phyloP scores from a whole-genome alignment of 192 early-diverging fungal genomes.

The Backusella macrospora region DNA sequence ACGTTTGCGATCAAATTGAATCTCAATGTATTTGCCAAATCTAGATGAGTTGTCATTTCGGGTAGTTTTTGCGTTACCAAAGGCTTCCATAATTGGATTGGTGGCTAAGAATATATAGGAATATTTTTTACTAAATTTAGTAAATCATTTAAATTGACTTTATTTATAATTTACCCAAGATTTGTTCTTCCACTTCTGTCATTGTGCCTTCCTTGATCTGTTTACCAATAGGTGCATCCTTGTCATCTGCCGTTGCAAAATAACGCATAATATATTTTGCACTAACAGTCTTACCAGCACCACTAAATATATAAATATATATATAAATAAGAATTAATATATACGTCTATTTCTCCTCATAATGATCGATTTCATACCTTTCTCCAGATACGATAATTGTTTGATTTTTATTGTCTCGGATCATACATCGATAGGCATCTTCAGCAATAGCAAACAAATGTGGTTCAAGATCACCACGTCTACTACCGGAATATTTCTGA shows the following conservation, averaged over 20 bases:
- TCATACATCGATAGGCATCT: slow-evolving; percentile 96
- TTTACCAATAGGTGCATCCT: slow-evolving; percentile 49
- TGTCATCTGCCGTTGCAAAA: slow-evolving; percentile 82
- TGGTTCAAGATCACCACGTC: slow-evolving; percentile 93
- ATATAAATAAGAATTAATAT: too few relatives aligned
- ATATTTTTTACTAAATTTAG: not conserved
- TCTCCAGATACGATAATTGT: slow-evolving; percentile 98
- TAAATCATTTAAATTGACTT: not conserved
- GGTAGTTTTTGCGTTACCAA: slow-evolving; percentile 99
- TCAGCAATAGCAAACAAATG: slow-evolving; percentile 99
- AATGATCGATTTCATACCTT: slow-evolving; percentile 46
- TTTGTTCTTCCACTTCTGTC: slow-evolving; percentile 81
- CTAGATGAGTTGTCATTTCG: slow-evolving; percentile 98
- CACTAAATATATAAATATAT: slow-evolving; percentile 49
- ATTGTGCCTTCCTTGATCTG: slow-evolving; percentile 50
- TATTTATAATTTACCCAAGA: slow-evolving; percentile 52
- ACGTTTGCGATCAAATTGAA: slow-evolving; percentile 82
- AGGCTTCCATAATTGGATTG: slow-evolving; percentile 99
- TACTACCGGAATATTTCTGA: slow-evolving; percentile 90
- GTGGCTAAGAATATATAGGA: slow-evolving; percentile 60
- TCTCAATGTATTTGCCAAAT: slow-evolving; percentile 99
- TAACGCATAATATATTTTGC: slow-evolving; percentile 99
- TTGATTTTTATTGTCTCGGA: slow-evolving; percentile 92
- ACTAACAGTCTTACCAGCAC: slow-evolving; percentile 97
- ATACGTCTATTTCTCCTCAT: not conserved